A percentile compares a stretch with the other conserved stretches of the same genome.
Conservation (phyloP, 1,284 basidiomycete genomes). For the Pseudozyma sp. region DNA sequence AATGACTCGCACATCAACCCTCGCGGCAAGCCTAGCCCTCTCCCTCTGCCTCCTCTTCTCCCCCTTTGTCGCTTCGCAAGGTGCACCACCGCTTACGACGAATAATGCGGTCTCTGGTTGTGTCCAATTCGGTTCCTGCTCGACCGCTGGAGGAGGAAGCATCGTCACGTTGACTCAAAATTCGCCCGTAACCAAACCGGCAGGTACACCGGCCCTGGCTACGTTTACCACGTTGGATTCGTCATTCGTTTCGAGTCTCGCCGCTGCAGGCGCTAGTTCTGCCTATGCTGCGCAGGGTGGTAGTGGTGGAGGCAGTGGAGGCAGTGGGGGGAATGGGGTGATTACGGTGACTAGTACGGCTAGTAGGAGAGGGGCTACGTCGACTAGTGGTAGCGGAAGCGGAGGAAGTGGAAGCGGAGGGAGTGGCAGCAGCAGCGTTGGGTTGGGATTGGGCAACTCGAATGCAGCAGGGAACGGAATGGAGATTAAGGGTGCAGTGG, state of each 20-base stretch:
- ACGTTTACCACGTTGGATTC: slow-evolving; percentile 28
- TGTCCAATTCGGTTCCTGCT: slow-evolving; percentile 37
- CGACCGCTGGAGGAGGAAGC: slow-evolving; percentile 18
- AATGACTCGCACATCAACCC: not conserved
- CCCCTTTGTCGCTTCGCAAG: slow-evolving; percentile 3
- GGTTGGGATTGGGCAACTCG: not conserved
- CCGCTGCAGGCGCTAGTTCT: slow-evolving; percentile 31
- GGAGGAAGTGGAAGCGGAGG: slow-evolving; percentile 7
- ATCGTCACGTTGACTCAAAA: slow-evolving; percentile 34
- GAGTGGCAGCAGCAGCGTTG: slow-evolving; percentile 1
- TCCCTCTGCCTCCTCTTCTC: not conserved
- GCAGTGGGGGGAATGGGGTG: not conserved
- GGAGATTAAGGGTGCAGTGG: not conserved
- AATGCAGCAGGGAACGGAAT: not conserved
- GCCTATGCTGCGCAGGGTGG: slow-evolving; percentile 24
- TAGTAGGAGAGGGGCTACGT: not conserved
- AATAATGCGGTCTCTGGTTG: slow-evolving; percentile 35
- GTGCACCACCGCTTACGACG: slow-evolving; percentile 25
- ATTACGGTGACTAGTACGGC: not conserved
- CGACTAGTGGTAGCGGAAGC: slow-evolving; percentile 6
- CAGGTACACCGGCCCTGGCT: slow-evolving; percentile 34
- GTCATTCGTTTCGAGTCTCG: slow-evolving; percentile 24
- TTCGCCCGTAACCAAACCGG: slow-evolving; percentile 32
- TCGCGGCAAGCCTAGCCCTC: not conserved
- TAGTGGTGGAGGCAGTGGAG: not conserved